phyloP scores from a whole-genome alignment of 805 yeast species.

The Hanseniaspora meyeri region DNA sequence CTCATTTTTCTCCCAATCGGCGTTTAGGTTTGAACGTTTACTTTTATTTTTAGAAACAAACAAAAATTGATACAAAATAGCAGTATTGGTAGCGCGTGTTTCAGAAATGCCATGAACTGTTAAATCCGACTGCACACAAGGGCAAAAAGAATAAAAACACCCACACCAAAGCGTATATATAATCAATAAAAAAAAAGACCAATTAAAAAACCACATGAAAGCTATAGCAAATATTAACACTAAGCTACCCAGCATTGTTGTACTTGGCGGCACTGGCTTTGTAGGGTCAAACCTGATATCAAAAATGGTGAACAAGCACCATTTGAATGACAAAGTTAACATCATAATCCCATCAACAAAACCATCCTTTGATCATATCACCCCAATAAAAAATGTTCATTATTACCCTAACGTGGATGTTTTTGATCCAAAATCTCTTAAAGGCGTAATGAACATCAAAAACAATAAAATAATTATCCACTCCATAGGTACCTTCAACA shows the following conservation, averaged over 20 bases:
- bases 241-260: constrained; percentile 33
- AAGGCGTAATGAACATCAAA: constrained; percentile 27
- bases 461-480: constrained; percentile 63
- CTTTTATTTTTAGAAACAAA: neutral
- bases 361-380: constrained; percentile 38
- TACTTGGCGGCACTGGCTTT: constrained; percentile 84
- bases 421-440: constrained; percentile 50
- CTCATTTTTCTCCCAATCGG: neutral
- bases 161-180: neutral
- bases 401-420: constrained; percentile 47
- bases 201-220: neutral
- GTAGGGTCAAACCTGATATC: constrained; percentile 59
- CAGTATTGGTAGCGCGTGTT: too few relatives aligned
- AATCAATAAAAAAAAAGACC: neutral
- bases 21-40: neutral
- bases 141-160: too few relatives aligned
- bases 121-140: too few relatives aligned
- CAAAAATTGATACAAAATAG: neutral
- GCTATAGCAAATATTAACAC: neutral
- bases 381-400: constrained; percentile 27
- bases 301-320: constrained; percentile 30
- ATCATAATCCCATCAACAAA: constrained; percentile 51
- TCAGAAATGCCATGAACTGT: too few relatives aligned
- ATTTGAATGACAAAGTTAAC: constrained; percentile 45
- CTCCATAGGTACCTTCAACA: constrained; percentile 65